Evolutionary conservation across 176 grass and related monocot genomes (phyloP).

Genomic region (Juncus effusus): DNA sequence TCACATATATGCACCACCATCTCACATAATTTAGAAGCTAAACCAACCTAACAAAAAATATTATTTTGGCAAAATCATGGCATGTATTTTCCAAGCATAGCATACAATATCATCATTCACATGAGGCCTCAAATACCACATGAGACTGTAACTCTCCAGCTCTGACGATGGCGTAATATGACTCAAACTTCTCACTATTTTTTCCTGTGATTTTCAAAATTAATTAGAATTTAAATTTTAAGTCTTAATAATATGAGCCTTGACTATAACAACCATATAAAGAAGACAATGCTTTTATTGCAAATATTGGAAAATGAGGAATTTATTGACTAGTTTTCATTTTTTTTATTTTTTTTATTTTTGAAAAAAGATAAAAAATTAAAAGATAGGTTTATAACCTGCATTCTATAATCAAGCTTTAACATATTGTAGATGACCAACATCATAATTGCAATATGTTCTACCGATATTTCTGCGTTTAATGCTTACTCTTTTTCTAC

Average conservation of each 20-base stretch:
- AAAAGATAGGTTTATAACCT: conserved; percentile 30
- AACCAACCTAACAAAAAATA: too few species aligned
- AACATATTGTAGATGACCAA: conserved; percentile 46
- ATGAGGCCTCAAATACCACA: conserved; percentile 69
- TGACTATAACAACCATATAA: too few species aligned
- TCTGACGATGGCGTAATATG: conserved; percentile 42
- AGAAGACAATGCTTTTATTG: too few species aligned
- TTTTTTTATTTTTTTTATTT: too few species aligned
- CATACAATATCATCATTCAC: conserved; percentile 36
- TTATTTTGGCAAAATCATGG: too few species aligned
- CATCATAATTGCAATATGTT: conserved; percentile 36
- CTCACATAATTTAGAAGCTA: too few species aligned
- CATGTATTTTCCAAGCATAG: conserved; percentile 12
- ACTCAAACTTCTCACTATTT: conserved; percentile 40
- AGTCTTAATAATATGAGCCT: too few species aligned
- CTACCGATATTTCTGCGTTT: conserved; percentile 29
- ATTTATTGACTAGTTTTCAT: too few species aligned
- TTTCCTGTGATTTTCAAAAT: conserved; percentile 38
- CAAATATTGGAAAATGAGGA: too few species aligned
- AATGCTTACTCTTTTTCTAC: conserved; percentile 5
- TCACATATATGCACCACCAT: conserved; percentile 17
- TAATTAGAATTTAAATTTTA: too few species aligned
- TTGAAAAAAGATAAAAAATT: too few species aligned
- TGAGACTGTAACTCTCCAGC: conserved; percentile 57
- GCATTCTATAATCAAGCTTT: conserved; percentile 63